phyloP scores from a whole-genome alignment of 106 monocot species.

The Triglochin maritima region DNA sequence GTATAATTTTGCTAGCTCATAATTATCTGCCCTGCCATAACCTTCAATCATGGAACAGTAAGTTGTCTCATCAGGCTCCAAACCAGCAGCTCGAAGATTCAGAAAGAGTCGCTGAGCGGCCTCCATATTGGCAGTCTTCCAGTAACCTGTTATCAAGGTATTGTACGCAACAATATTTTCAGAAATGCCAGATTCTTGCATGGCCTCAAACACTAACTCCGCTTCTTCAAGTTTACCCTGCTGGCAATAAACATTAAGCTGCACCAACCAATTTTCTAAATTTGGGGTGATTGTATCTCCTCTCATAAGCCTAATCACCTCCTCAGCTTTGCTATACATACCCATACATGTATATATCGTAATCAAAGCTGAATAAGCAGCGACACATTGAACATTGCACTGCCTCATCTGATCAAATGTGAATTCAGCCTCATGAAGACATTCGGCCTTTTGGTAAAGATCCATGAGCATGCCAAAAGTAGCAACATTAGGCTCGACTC shows the following conservation, averaged over 20 bases:
- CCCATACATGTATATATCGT: constrained; percentile 70
- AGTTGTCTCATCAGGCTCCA: constrained; percentile 88
- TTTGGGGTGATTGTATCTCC: constrained; percentile 56
- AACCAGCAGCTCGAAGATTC: constrained; percentile 25
- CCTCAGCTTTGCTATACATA: constrained; percentile 48
- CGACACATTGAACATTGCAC: constrained; percentile 31
- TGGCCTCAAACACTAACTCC: constrained; percentile 44
- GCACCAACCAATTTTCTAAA: constrained; percentile 85
- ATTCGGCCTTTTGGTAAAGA: constrained; percentile 60
- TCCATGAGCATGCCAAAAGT: constrained; percentile 86
- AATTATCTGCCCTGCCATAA: constrained; percentile 59
- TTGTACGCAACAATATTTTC: constrained; percentile 92
- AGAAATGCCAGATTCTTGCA: constrained; percentile 36
- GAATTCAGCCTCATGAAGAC: constrained; percentile 56
- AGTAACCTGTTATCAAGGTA: constrained; percentile 91
- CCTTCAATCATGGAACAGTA: constrained; percentile 95
- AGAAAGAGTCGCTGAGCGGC: constrained; percentile 41
- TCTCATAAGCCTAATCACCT: constrained; percentile 58
- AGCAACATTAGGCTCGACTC: constrained; percentile 45
- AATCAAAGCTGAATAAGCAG: constrained; percentile 76
- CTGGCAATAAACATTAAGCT: constrained; percentile 73
- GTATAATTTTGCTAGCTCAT: constrained; percentile 41
- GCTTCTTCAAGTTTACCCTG: constrained; percentile 81
- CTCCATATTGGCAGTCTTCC: constrained; percentile 38
- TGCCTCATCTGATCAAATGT: constrained; percentile 61